Evolutionary conservation across 805 yeast species (phyloP), one percentile per base, ranked within the genome.

Genomic region (Saccharomycopsis microspora): DNA sequence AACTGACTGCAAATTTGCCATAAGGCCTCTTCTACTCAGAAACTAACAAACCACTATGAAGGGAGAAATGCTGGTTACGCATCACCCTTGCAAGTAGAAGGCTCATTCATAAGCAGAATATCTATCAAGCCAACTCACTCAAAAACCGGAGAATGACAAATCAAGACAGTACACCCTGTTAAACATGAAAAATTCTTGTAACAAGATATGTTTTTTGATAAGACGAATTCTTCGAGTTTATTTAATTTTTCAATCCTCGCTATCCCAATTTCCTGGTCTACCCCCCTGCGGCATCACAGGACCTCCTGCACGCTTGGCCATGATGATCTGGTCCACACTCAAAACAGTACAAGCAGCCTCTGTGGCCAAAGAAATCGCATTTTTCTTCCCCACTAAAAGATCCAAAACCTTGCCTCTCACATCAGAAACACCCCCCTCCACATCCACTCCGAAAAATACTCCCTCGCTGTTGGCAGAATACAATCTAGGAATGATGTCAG

Each of bases 241-340:
- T 19, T 19, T 19, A 19, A 19, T 1, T 19, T 19, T 19, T 58
- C 68, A 87, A 67, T 89, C 96, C 52, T 75, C 96, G 66, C 82
- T 93, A 61, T 88, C 97, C 97, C 97, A 88, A 69, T 87, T 88
- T 52, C 96, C 96, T 42, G 93, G 90, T 64, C 79, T 80, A 61
- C 85, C 94, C 55, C 75, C 71, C 55, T 75, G 71, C 34, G 96
- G 96, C 75, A 88, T 81, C 33, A 71, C 80, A 43, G 98, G 98
- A 28, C 98, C 98, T 55, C 98, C 98, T 2, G 97, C 97, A 64
- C 96, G 80, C 76, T 90, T 90, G 41, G 98, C 97, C 93, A 90
- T 93, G 62, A 90, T 93, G 59, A 90, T 90, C 73, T 90, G 97
- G 64, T 93, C 97, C 44, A 93, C 93, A 30, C 95, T 80, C 54